Percentiles rank a stretch among this genome's conserved stretches.
phyloP scores from a whole-genome alignment of 176 grass and related monocot genomes.

The Cenchrus fungigraminus region DNA sequence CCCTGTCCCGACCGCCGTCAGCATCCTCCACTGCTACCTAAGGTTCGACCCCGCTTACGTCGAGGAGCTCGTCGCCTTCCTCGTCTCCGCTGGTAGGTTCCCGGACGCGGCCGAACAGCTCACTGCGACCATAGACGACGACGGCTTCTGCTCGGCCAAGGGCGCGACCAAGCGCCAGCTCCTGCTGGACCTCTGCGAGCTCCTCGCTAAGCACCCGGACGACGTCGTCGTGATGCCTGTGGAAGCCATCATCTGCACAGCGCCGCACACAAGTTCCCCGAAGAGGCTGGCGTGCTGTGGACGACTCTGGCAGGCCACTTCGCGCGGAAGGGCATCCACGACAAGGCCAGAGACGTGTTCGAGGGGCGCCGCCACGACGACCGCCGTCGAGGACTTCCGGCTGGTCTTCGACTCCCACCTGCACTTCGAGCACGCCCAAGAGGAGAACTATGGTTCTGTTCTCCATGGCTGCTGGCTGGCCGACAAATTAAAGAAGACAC shows the following conservation, averaged over 20 bases:
- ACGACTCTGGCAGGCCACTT: constrained; percentile 64
- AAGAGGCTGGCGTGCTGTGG: constrained; percentile 65
- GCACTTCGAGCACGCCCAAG: constrained; percentile 58
- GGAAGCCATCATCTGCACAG: constrained; percentile 67
- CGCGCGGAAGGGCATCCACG: constrained; percentile 52
- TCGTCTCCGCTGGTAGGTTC: constrained; percentile 56
- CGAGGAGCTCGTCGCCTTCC: constrained; percentile 63
- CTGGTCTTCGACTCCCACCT: constrained; percentile 70
- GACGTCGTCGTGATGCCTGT: constrained; percentile 61
- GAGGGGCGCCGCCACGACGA: constrained; percentile 49
- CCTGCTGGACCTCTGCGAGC: constrained; percentile 54
- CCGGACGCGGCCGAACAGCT: constrained; percentile 66
- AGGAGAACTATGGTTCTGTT: neutral
- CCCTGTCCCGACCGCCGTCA: constrained; percentile 50
- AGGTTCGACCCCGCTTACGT: constrained; percentile 61
- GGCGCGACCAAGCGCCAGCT: constrained; percentile 72
- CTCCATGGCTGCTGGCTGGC: constrained; percentile 54
- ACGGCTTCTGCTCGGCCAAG: constrained; percentile 45
- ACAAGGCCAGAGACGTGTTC: constrained; percentile 69
- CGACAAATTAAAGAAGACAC: constrained; percentile 37
- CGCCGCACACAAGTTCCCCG: constrained; percentile 54
- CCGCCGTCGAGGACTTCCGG: constrained; percentile 57
- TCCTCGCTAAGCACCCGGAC: constrained; percentile 59
- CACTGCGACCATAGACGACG: constrained; percentile 55
- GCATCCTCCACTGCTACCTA: constrained; percentile 60